Conservation (phyloP, 2,329 filamentous ascomycete genomes). For the Trichoderma harzianum region DNA sequence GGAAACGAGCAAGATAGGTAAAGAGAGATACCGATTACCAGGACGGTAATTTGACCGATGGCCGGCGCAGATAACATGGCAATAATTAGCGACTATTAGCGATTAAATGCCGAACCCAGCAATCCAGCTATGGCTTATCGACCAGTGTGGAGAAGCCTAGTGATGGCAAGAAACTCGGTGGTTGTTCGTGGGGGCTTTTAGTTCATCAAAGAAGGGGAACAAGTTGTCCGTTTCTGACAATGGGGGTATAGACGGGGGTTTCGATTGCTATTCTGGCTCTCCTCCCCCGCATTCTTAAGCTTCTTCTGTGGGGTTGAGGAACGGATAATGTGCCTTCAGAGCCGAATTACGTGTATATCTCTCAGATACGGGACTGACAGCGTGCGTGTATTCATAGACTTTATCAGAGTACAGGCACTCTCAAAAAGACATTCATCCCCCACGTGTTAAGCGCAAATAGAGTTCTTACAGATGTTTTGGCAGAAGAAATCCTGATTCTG, state of each 20-base stretch:
- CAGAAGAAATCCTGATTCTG: background rate
- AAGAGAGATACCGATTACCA: background rate
- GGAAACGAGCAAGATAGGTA: background rate
- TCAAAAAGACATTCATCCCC: background rate
- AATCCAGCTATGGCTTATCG: background rate
- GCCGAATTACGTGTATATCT: background rate
- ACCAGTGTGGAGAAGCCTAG: background rate
- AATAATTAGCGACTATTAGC: background rate
- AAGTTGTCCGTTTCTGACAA: background rate
- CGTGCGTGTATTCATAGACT: background rate
- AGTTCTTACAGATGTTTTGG: background rate
- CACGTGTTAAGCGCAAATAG: background rate
- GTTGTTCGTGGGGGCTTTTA: conserved; percentile 4
- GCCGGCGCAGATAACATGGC: conserved; percentile 1
- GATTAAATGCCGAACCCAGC: background rate
- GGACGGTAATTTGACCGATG: conserved; percentile 1
- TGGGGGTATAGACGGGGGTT: conserved; percentile 1
- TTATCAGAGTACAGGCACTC: background rate
- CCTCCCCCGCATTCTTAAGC: conserved; percentile 5
- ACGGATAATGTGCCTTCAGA: background rate
- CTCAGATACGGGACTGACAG: background rate
- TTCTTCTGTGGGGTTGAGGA: conserved; percentile 3
- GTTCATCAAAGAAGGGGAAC: background rate
- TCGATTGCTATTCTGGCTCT: background rate
- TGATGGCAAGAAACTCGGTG: background rate